Base-by-base conservation (phyloP, 2,329 filamentous ascomycete species). In the Clarireedia homoeocarpa region DNA sequence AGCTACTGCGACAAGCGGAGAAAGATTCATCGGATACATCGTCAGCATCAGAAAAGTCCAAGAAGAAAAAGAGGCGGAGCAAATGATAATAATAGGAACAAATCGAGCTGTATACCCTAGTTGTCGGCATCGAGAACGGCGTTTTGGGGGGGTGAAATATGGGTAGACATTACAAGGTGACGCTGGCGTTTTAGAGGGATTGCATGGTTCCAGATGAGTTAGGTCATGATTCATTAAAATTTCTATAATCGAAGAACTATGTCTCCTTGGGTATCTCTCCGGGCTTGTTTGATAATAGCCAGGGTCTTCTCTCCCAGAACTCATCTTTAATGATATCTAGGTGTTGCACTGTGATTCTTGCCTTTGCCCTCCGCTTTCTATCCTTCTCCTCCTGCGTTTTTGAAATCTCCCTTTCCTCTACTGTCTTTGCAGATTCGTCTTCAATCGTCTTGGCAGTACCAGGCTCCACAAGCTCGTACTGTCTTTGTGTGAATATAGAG, bases 251-350 rank as follows among this genome's bases (percentile, higher is more conserved):
- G 40, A 66, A 44, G 44, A 56, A 36, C 53, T 60, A 70, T 54
- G 65, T 57, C 58, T 83, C 78, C 67, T 82, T 83, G n/a, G 84
- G 84, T 63, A 85, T 75, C 66, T 81, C 86, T 23, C 86, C 86
- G 5, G 86, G 85, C 70, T 83, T 87, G 61, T 86, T 86, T 1
- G 85, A 88, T 53, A 91, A 69, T 56, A 94, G 77, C 89, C 91
- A 97, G 1, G 91, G 91, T 67, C 91, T 79, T 65, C 79, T 80
- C 61, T 89, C 80, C 94, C 94, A 99, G 69, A 99, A 99, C 3
- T 89, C 88, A 71, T 97, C 89, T 65, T 88, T 91, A 72, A 99
- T 97, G 65, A 99, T 88, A 73, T 99, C 94, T 58, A 94, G 73
- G 74, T 97, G 91, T 67, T 91, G 85, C 39, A 95, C 78, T 38